Evolutionary conservation across 768 basidiomycete genomes (phyloP), one percentile per base, ranked within the genome.

Genomic region (Glaciozyma martinii): DNA sequence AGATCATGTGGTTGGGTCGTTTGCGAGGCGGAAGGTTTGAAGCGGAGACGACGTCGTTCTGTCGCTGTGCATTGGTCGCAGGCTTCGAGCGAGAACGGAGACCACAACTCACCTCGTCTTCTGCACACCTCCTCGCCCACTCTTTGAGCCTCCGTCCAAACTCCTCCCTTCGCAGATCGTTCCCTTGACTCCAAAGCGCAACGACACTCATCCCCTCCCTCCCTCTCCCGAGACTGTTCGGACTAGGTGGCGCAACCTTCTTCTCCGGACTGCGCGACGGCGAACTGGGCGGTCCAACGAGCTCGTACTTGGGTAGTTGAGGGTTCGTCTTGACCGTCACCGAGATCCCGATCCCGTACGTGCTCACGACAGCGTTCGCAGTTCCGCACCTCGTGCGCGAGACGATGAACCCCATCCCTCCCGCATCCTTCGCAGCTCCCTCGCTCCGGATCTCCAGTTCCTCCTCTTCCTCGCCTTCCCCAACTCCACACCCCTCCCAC

Each of bases 171-270:
- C 73, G 21, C 40, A 43, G 49, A 47, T 69, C 67, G 49, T 66
- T 65, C 8, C 71, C 71, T 54, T 66, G 68, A n/a, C 62, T 69
- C 71, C 71, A 72, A 8, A 72, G 59, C 19, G 71, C 71, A 7
- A 70, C 71, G 44, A 72, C 61, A 32, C 66, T 72, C 71, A 72
- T 72, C 8, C 71, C 71, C 9, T 72, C 71, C 29, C 68, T 8
- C 1, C 63, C 66, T 52, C 66, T 67, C 10, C 68, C 71, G 5
- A 70, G 67, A 18, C 65, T 66, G 30, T 63, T 65, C 32, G 66
- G 66, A 27, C 68, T 71, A 54, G 68, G 63, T 8, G 70, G 65
- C 53, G 70, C 40, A 2, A 46, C 33, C n/a, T 29, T 23, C 10
- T 44, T 21, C 23, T 37, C 33, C 32, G 4, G 43, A 5, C 16